Evolutionary conservation across 176 grass and related monocot genomes (phyloP).

Genomic region (Avena insularis): DNA sequence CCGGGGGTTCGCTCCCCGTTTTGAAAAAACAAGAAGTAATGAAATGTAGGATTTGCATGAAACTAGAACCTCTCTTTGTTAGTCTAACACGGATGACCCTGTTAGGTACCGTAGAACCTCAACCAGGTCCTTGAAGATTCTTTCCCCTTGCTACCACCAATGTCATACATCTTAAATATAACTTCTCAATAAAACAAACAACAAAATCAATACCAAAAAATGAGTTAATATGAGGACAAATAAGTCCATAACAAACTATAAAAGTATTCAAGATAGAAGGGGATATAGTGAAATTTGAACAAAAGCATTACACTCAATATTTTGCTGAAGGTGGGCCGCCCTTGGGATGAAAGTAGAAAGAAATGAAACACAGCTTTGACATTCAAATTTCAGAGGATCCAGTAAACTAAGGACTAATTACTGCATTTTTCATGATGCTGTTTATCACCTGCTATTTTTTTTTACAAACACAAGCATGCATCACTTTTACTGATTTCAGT

Average conservation of each 20-base stretch:
- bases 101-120: slow-evolving; percentile 69
- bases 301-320: slow-evolving; percentile 58
- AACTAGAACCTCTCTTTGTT: slow-evolving; percentile 72
- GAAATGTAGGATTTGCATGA: not conserved
- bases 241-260: not conserved
- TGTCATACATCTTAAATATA: slow-evolving; percentile 89
- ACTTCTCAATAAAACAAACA: slow-evolving; percentile 48
- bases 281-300: slow-evolving; percentile 8
- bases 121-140: slow-evolving; percentile 74
- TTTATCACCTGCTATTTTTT: too few species aligned
- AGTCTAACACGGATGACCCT: slow-evolving; percentile 75
- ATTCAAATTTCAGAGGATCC: slow-evolving; percentile 34
- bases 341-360: slow-evolving; percentile 76
- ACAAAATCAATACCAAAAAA: not conserved
- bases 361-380: slow-evolving; percentile 70
- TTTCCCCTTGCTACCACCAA: slow-evolving; percentile 64
- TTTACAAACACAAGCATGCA: not conserved
- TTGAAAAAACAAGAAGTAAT: not conserved
- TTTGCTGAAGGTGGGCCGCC: slow-evolving; percentile 53
- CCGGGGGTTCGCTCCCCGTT: too few species aligned
- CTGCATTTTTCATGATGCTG: not conserved
- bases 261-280: not conserved
- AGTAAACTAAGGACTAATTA: too few species aligned
- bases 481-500: not conserved
- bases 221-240: not conserved